Base-by-base conservation (phyloP, 768 basidiomycete genomes). In the Gloeostereum incarnatum region DNA sequence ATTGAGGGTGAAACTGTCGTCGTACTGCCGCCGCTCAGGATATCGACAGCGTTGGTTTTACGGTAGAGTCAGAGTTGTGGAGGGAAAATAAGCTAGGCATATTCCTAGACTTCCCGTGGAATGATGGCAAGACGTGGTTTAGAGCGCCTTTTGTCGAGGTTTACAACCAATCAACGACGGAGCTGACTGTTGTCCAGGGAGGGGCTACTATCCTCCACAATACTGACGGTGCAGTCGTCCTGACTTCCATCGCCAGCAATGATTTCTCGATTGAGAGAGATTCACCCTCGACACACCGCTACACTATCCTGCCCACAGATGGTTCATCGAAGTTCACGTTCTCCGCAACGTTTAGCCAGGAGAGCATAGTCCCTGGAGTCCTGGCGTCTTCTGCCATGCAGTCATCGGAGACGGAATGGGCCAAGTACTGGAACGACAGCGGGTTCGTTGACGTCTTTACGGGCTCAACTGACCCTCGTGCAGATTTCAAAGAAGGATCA, bases 101-200 rank as follows among this genome's bases (percentile, higher is more conserved):
- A 0, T 76, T 74, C 53, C 44, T 78, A 8, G 74, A 78, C 49
- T 76, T 73, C 44, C 74, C 74, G 4, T 78, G 73, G 73, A 73
- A 71, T 51, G 73, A 74, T 42, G 75, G 75, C 13, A 55, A 49
- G n/a, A 40, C 51, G 13, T 74, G 75, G 47, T 78, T 77, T 49
- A 62, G 63, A 13, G 74, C 69, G 4, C 75, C 75, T 1, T 75
- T 74, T 45, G 75, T 78, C 0, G 75, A 65, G 69, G 41, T 59
- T 57, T 29, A 63, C 67, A 1, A 49, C 57, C 10, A 68, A 65
- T 32, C 75, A 77, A 74, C 74, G 3, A 45, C 49, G 0, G 52
- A 71, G 26, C 35, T 45, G n/a, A n/a, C n/a, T n/a, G n/a, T n/a
- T n/a, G n/a, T n/a, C n/a, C n/a, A n/a, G n/a, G 32, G 49, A 9